A percentile compares a stretch with the other conserved stretches of the same genome.
Conservation (phyloP, 2,329 filamentous ascomycete genomes). For the Drechslerella dactyloides region DNA sequence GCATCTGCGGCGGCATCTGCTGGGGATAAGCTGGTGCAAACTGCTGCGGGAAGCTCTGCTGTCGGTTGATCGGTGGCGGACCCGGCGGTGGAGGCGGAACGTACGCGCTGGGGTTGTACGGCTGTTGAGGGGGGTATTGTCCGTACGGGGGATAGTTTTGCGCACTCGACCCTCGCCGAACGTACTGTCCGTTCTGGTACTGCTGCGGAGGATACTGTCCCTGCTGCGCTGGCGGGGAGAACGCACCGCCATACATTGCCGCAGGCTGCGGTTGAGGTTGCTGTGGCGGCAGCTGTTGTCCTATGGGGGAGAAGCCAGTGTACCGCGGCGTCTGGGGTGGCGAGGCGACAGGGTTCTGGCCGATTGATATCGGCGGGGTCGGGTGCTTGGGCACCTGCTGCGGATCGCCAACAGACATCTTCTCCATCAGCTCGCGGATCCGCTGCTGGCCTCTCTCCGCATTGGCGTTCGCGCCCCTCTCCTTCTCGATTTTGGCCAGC, state of each 20-base stretch:
- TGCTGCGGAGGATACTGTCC: conserved; percentile 53
- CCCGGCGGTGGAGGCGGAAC: conserved; percentile 70
- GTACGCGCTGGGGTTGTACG: conserved; percentile 66
- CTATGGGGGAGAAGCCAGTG: conserved; percentile 50
- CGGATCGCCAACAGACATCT: conserved; percentile 80
- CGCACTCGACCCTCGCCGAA: conserved; percentile 53
- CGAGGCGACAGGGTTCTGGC: conserved; percentile 60
- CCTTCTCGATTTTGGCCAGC: conserved; percentile 83
- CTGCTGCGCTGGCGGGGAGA: conserved; percentile 48
- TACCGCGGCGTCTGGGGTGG: conserved; percentile 63
- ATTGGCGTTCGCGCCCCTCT: conserved; percentile 68
- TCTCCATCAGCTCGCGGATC: conserved; percentile 87
- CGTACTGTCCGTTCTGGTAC: conserved; percentile 55
- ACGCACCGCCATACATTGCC: conserved; percentile 48
- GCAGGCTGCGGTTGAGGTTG: conserved; percentile 44
- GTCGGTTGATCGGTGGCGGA: conserved; percentile 68
- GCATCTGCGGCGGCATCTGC: conserved; percentile 52
- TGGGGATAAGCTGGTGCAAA: conserved; percentile 52
- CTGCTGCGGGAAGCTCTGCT: conserved; percentile 67
- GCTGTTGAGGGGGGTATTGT: conserved; percentile 52
- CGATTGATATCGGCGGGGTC: conserved; percentile 57
- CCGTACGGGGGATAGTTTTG: conserved; percentile 42
- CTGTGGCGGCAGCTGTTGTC: conserved; percentile 22
- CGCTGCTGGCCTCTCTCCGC: conserved; percentile 87
- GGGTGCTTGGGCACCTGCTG: conserved; percentile 59